Conservation (phyloP, 495 filamentous ascomycete species). For the Ramalina intermedia region DNA sequence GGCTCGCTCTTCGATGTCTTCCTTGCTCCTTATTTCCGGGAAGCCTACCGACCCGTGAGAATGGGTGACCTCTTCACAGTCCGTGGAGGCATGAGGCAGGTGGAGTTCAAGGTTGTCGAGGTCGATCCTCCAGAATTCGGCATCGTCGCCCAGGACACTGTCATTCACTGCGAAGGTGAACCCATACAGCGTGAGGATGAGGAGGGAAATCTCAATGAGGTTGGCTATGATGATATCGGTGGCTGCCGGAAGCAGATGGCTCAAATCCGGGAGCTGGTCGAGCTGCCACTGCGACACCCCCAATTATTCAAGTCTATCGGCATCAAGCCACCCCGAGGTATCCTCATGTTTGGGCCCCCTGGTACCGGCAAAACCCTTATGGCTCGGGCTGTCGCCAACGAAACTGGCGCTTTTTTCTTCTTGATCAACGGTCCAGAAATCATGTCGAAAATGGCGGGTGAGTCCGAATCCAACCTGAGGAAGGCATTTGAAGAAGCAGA, state of each 20-base stretch:
- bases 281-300: slow-evolving; percentile 88
- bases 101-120: slow-evolving; percentile 98
- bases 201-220: slow-evolving; percentile 96
- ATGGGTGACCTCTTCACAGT: slow-evolving; percentile 96
- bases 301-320: slow-evolving; percentile 99
- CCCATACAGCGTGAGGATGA: slow-evolving; percentile 98
- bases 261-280: slow-evolving; percentile 95
- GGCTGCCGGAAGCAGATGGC: slow-evolving; percentile 99
- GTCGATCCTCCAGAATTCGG: slow-evolving; percentile 96
- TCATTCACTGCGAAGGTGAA: slow-evolving; percentile 98
- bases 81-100: slow-evolving; percentile 93
- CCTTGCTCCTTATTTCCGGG: slow-evolving; percentile 98
- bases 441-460: slow-evolving; percentile 99
- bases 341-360: slow-evolving; percentile 91
- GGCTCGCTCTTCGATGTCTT: slow-evolving; percentile 97
- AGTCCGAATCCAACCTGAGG: slow-evolving; percentile 92
- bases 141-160: slow-evolving; percentile 94
- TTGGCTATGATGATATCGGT: slow-evolving; percentile 98
- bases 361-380: slow-evolving; percentile 99
- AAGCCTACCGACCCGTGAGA: slow-evolving; percentile 91
- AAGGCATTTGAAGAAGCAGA: slow-evolving; percentile 98
- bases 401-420: slow-evolving; percentile 99
- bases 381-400: slow-evolving; percentile 96
- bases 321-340: slow-evolving; percentile 98
- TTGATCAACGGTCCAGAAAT: slow-evolving; percentile 97